Evolutionary conservation across 768 basidiomycete species (phyloP).

Genomic region (Clitopilus hobsonii): DNA sequence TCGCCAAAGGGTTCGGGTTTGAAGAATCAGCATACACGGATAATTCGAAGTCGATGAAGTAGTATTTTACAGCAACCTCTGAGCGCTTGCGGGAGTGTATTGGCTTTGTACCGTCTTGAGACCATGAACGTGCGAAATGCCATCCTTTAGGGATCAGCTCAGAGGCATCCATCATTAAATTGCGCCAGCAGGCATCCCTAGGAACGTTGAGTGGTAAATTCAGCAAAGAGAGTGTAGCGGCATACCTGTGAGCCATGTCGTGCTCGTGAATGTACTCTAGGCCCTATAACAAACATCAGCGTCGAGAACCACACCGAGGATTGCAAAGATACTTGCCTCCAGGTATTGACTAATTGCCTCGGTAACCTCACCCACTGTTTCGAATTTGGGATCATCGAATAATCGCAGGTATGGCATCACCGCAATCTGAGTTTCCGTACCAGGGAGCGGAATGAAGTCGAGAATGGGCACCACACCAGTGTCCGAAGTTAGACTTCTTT

Average conservation of each 20-base stretch:
- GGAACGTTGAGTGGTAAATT: constrained; percentile 7
- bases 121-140: neutral
- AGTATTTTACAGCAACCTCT: constrained; percentile 13
- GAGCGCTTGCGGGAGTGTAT: constrained; percentile 12
- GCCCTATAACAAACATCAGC: constrained; percentile 13
- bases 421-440: neutral
- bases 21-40: constrained; percentile 12
- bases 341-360: constrained; percentile 26
- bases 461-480: neutral
- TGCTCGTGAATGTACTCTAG: constrained; percentile 26
- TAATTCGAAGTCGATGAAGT: constrained; percentile 20
- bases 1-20: constrained; percentile 7
- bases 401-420: constrained; percentile 16
- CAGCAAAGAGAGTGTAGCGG: neutral
- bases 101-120: neutral
- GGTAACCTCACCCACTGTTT: constrained; percentile 20
- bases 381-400: constrained; percentile 29
- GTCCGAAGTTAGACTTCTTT: constrained; percentile 4
- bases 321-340: constrained; percentile 2
- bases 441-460: constrained; percentile 29
- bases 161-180: constrained; percentile 2
- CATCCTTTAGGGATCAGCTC: neutral
- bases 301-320: neutral
- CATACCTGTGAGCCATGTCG: constrained; percentile 26
- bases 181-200: constrained; percentile 2